Evolutionary conservation across 805 yeast species (phyloP), one percentile per base, ranked within the genome.

Genomic region (Yarrowia sp.): DNA sequence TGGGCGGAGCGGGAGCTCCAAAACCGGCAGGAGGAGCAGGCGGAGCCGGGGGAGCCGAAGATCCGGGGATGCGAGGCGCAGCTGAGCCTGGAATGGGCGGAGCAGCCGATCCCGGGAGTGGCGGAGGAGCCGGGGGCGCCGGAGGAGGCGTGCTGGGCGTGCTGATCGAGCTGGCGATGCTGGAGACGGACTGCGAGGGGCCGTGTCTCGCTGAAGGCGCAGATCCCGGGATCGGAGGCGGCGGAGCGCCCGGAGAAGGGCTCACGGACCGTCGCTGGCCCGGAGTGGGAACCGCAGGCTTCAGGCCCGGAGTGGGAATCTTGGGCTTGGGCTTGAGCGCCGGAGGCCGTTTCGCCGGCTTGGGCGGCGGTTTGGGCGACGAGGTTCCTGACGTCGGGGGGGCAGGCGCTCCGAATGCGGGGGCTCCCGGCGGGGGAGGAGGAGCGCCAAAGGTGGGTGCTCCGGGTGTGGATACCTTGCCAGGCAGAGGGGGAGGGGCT

Each of bases 391-490:
- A 21, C 12, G 42, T 25, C 2, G 59, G 44, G 6, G 58, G 31
- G 12, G 39, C 41, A 14, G 38, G 39, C 6, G 41, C 38, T 49
- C 47, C 47, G n/a, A 9, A 42, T 42, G 51, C 35, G 33, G 38
- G 56, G 29, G 56, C 24, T 33, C 21, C 32, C 6, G 38, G 56
- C 10, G 55, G 53, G 13, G 61, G 49, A 13, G 68, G 58, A 13
- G 66, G 64, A 7, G 64, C 44, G 13, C 67, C 62, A 6, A 65
- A 59, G 2, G 65, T 42, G 2, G 66, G 64, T 22, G 64, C 64
- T 6, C 68, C 65, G 3, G 65, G 65, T 2, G 65, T 60, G 32
- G 14, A 6, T 14, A 47, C 55, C 19, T 47, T 47, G 7, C 55
- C 55, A 9, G 55, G 55, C 5, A 47, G 59, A 13, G 58, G 58